A percentile compares a stretch with the other conserved stretches of the same genome.
Evolutionary conservation across 1,284 basidiomycete species (phyloP).

Genomic region (Cystobasidium slooffiae): DNA sequence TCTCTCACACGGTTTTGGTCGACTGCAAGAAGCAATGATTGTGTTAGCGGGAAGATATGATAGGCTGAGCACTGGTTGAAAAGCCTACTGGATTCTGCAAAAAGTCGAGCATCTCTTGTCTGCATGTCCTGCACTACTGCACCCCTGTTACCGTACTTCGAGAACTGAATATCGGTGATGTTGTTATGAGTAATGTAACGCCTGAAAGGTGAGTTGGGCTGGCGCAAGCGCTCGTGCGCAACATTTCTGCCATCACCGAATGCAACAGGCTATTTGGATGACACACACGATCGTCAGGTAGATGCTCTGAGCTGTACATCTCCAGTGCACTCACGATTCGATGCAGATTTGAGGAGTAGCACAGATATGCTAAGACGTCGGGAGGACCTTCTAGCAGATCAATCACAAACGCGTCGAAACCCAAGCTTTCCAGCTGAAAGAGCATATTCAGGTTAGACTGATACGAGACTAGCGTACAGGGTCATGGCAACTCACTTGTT

Average conservation of each 20-base stretch:
- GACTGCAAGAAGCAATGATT: slow-evolving; percentile 2
- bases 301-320: background rate
- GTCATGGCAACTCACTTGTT: slow-evolving; percentile 62
- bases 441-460: background rate
- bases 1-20: slow-evolving; percentile 42
- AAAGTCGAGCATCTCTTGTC: slow-evolving; percentile 24
- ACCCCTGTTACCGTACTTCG: slow-evolving; percentile 36
- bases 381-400: slow-evolving; percentile 66
- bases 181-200: slow-evolving; percentile 45
- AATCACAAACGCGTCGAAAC: slow-evolving; percentile 82
- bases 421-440: slow-evolving; percentile 65
- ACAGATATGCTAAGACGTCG: slow-evolving; percentile 59
- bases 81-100: slow-evolving; percentile 27
- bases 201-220: slow-evolving; percentile 34
- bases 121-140: slow-evolving; percentile 26
- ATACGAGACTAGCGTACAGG: background rate
- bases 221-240: background rate
- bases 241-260: slow-evolving; percentile 28
- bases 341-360: slow-evolving; percentile 51
- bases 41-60: background rate
- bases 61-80: background rate
- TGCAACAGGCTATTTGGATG: slow-evolving; percentile 35
- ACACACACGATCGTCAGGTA: background rate
- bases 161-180: slow-evolving; percentile 24
- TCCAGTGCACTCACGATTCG: slow-evolving; percentile 45